Base-by-base conservation (phyloP, 2,329 filamentous ascomycete species). In the Acarospora socialis region DNA sequence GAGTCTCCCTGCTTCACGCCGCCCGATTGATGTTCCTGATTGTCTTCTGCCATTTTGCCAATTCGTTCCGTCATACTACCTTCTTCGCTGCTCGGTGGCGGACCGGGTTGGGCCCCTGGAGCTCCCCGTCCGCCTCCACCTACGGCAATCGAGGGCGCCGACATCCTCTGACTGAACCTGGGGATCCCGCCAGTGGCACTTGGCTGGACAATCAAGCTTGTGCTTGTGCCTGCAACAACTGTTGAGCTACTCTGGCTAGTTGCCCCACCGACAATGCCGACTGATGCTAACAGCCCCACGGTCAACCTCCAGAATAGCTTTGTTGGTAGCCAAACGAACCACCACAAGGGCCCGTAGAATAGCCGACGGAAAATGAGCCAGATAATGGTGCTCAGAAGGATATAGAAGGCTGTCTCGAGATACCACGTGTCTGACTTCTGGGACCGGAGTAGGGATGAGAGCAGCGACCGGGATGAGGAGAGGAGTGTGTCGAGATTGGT, bases 381-480 rank as follows among this genome's bases (percentile, higher is more conserved):
- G 18, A 63, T 65, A 24, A 86, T 73, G 1, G 84, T 94, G 4
- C 60, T 70, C 14, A 79, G 49, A 10, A 95, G 68, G 45, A 94
- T 66, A 51, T 86, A 92, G 43, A 95, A 75, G 2, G 86, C 74
- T 21, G 81, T 92, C 56, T 90, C 80, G 20, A 98, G 69, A 52
- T 98, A 98, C 90, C 90, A 98, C 2, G 86, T 94, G 52, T 98
- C 90, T 43, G 79, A 90, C 65, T 98, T 98, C 51, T 92, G 83
- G 41, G 81, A 90, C 39, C 73, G 73, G 28, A 95, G 60, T 27
- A 98, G 63, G 12, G 81, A 82, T 5, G 73, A 73, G 5, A 94
- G 70, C 12, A 98, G 63, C 34, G 75, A 76, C 42, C 72, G 70
- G 27, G 81, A 86, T 35, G 71, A 79, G 3, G 70, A 65, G 21